These are phyloP conservation scores for Curvularia spicifera DNA, from an alignment of 2,329 filamentous ascomycete species.

Conservation along the genomic window DNA sequence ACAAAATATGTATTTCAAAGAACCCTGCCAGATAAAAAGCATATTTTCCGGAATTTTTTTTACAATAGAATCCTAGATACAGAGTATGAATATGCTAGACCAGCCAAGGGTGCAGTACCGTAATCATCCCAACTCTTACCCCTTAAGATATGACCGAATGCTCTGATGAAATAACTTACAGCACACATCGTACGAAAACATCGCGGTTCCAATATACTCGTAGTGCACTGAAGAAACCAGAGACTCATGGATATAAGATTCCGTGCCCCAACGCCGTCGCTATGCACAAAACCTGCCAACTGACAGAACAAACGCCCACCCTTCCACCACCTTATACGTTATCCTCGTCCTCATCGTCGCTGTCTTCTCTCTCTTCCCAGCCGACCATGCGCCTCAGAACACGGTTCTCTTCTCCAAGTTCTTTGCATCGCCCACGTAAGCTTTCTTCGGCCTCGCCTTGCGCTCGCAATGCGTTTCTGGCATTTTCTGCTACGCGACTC, in stretches of 20 bases:
- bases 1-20: not conserved
- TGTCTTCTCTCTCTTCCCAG: conserved; percentile 52
- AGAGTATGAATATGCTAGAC: not conserved
- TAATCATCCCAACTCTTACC: not conserved
- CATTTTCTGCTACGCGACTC: conserved; percentile 52
- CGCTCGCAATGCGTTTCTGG: conserved; percentile 49
- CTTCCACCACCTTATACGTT: conserved; percentile 6
- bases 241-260: not conserved
- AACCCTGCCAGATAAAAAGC: too few relatives aligned
- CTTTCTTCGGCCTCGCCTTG: conserved; percentile 48
- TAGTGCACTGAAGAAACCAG: not conserved
- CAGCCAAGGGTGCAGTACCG: not conserved
- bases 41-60: not conserved
- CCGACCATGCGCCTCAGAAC: conserved; percentile 54
- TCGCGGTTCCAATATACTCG: not conserved
- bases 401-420: conserved; percentile 57
- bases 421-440: conserved; percentile 49
- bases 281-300: conserved; percentile 23
- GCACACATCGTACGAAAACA: not conserved
- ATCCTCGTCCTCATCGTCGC: conserved; percentile 50
- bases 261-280: conserved; percentile 27
- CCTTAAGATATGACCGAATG: not conserved
- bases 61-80: not conserved
- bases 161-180: not conserved
- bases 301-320: not conserved